These are phyloP conservation scores for Neonectria neomacrospora DNA, from an alignment of 2,329 filamentous ascomycete species.

Conservation along the genomic window DNA sequence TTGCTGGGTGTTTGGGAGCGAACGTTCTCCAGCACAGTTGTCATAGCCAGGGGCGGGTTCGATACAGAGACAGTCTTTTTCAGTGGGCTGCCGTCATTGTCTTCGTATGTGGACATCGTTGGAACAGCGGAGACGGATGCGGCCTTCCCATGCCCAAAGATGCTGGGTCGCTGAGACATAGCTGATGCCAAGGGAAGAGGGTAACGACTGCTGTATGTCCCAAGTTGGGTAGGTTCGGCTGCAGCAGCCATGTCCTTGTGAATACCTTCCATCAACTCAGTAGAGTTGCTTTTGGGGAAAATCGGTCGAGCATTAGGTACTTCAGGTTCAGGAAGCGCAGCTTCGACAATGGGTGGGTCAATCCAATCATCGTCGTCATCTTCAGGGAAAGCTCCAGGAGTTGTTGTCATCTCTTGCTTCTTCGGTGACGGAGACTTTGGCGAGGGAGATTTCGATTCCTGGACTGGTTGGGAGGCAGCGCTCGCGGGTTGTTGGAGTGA, in stretches of 20 bases:
- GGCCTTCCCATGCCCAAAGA: constrained; percentile 65
- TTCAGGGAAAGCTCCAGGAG: constrained; percentile 70
- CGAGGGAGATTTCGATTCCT: constrained; percentile 41
- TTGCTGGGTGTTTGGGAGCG: constrained; percentile 62
- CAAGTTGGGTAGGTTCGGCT: constrained; percentile 47
- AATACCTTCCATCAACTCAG: constrained; percentile 70
- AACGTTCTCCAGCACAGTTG: constrained; percentile 50
- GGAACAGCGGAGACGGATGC: constrained; percentile 69
- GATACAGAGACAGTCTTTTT: constrained; percentile 73
- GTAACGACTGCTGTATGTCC: constrained; percentile 24
- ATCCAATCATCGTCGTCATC: constrained; percentile 71
- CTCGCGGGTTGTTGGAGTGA: constrained; percentile 47
- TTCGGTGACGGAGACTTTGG: constrained; percentile 45
- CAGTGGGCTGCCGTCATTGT: constrained; percentile 47
- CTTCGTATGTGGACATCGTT: constrained; percentile 29
- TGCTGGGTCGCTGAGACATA: constrained; percentile 34
- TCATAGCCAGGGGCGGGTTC: constrained; percentile 64
- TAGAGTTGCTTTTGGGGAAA: constrained; percentile 69
- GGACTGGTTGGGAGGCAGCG: constrained; percentile 43
- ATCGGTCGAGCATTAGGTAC: constrained; percentile 57
- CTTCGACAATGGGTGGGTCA: constrained; percentile 57
- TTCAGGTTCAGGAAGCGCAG: constrained; percentile 38
- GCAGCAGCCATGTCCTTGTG: constrained; percentile 60
- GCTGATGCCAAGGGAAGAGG: constrained; percentile 23
- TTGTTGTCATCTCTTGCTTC: constrained; percentile 52